Evolutionary conservation across 805 yeast species (phyloP).

Genomic region (Lipomyces japonicus): DNA sequence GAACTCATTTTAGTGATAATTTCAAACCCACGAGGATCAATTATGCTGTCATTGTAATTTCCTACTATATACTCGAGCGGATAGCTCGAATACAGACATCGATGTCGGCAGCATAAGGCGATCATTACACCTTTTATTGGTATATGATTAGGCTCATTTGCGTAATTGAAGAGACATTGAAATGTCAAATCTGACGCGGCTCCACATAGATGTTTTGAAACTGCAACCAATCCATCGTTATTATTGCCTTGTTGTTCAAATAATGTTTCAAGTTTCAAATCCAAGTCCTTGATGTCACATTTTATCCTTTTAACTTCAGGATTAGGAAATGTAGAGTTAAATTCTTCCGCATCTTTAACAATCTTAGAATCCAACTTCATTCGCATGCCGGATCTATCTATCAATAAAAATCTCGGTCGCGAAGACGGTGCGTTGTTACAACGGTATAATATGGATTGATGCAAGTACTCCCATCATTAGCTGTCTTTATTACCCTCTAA

Average conservation of each 20-base stretch:
- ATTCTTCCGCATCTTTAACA: conserved; percentile 44
- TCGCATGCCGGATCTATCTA: conserved; percentile 74
- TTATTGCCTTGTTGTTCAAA: conserved; percentile 23
- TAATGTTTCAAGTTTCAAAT: conserved; percentile 47
- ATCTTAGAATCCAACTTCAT: conserved; percentile 76
- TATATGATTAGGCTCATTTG: background rate
- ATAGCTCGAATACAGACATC: conserved; percentile 60
- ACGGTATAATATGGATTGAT: conserved; percentile 29
- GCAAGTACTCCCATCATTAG: conserved; percentile 21
- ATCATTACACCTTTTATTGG: conserved; percentile 55
- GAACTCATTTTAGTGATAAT: conserved; percentile 64
- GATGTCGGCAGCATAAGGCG: conserved; percentile 93
- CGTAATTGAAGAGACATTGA: conserved; percentile 50
- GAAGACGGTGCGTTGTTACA: background rate
- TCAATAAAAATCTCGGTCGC: conserved; percentile 46
- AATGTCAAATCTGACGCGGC: conserved; percentile 88
- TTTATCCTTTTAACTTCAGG: conserved; percentile 52
- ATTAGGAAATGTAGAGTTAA: conserved; percentile 14
- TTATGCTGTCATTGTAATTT: conserved; percentile 9
- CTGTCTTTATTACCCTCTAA: background rate
- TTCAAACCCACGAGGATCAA: conserved; percentile 36
- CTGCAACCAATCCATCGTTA: conserved; percentile 42
- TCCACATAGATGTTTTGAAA: conserved; percentile 90
- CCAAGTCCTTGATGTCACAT: conserved; percentile 76
- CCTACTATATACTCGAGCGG: conserved; percentile 40